Evolutionary conservation across 2,329 filamentous ascomycete species (phyloP), one percentile per base, ranked within the genome.

Genomic region (Alternaria metachromatica): DNA sequence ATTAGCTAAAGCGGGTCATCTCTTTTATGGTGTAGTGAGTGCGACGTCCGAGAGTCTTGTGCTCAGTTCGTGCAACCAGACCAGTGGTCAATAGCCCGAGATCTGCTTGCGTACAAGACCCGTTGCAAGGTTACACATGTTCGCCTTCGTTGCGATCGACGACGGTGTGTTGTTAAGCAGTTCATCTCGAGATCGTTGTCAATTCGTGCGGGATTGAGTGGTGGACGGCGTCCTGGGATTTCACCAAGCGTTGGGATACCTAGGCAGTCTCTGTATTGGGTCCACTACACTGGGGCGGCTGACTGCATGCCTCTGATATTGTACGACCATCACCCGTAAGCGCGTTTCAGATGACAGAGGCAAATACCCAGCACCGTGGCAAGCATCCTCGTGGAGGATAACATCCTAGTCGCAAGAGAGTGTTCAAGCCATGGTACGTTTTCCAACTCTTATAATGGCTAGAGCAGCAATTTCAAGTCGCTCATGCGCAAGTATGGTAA

Each of bases 21-120:
- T 68, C 65, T 56, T 45, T 72, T 76, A 65, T 64, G 72, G 77
- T 65, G 74, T 75, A 78, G 74, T 69, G 66, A 58, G 76, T 77
- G 75, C 76, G 76, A 78, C 76, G 62, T 75, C 66, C 58, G 64
- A 72, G 70, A 67, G 66, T 72, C 74, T 72, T 60, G 66, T 72
- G 63, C 66, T 67, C 60, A 64, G 33, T 60, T 25, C 75, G 77
- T 78, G 67, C 30, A 62, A 78, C 76, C 50, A 50, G 53, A 37
- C 33, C 57, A 60, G 55, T 65, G 56, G 68, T 68, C 69, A 67
- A 65, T 55, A 69, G 60, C 53, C 63, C 55, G 58, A 68, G 46
- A 56, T 62, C 49, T 63, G 61, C 63, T 64, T 49, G 60, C 61
- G 61, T 53, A 71, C 63, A 60, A 69, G 51, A 48, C 21, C 63